Evolutionary conservation across 1,139 yeast species (phyloP), one percentile per base, ranked within the genome.

Genomic region (Blastobotrys petasosporus): DNA sequence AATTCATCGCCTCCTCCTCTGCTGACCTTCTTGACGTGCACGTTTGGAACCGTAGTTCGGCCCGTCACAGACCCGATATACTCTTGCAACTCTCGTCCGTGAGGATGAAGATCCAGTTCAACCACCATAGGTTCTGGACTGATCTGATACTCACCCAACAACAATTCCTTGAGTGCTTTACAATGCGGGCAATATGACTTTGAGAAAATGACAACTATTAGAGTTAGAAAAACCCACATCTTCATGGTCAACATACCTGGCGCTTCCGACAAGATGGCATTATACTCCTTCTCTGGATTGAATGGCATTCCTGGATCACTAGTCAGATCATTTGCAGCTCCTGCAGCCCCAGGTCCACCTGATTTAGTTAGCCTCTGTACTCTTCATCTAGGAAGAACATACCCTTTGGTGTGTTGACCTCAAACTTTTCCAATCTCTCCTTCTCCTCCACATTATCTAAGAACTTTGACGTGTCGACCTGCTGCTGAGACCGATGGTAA

Each of bases 1-100:
- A 92, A 79, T 52, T 87, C 97, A 64, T 88, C 97, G 45, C 79
- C 77, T 50, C 98, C 98, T 53, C 98, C 98, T 54, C 90, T 78
- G 67, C 87, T 94, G 62, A 83, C 71, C 49, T 94, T 95, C 48
- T 75, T 80, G 59, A 92, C 86, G 67, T 84, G 85, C 53, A 92
- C 80, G 66, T 86, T 90, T 51, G 98, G 98, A 48, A 92, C 97
- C 28, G 97, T 87, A 59, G 77, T 74, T 66, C 94, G 95, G 51
- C 96, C 95, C 30, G 95, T 85, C 52, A 85, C 68, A 58, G 80
- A 78, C 43, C 67, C 69, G 56, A 92, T 74, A 51, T 94, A 92
- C 39, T 75, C 82, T 69, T 90, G 97, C 54, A 90, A 77, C 36
- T 78, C 85, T 6, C 64, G 60, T 40, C 88, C 90, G 51, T 82